Evolutionary conservation across 768 basidiomycete genomes (phyloP), one percentile per base, ranked within the genome.

Genomic region (Lactarius indigo): DNA sequence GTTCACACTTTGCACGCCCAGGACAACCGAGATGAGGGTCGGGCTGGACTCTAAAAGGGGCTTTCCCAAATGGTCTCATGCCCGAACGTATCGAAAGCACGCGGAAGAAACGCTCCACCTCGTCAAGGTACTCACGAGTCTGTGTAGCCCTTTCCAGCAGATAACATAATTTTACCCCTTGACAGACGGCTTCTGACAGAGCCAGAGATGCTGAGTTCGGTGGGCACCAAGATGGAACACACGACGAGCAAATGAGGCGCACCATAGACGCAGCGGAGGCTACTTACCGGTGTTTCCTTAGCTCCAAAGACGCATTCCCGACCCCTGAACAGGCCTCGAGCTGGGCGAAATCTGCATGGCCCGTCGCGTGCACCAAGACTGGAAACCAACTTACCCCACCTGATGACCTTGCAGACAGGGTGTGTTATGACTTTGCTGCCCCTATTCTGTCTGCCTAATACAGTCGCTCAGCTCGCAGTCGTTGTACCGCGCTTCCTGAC

Each of bases 301-400:
- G 63, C 47, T 58, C 18, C 47, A 58, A 55, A 20, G 59, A 56
- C 18, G n/a, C 26, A 20, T 65, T 65, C 57, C 63, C 63, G 5
- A 59, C 57, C 9, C 39, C 57, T n/a, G 59, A 60, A 28, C 37
- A 65, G 18, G 58, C 41, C 1, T 59, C 23, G 1, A 42, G 12
- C 30, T 65, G 58, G 64, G 52, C 17, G 18, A 65, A 59, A 26
- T 30, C 58, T 33, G 58, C 60, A 17, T 65, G 64, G 64, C 58
- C 52, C 12, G 35, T 60, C 10, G 64, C 64, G 5, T 65, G 50
- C 39, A 65, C 12, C n/a, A 65, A 54, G 52, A 26, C 52, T 15
- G 58, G 58, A 18, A 33, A 52, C 13, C 30, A 9, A 55, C 18
- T 33, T n/a, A 9, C 0, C 23, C n/a, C 26, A 12, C 58, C 58